phyloP scores from a whole-genome alignment of 2,329 filamentous ascomycete genomes.

The Grosmannia clavigera region DNA sequence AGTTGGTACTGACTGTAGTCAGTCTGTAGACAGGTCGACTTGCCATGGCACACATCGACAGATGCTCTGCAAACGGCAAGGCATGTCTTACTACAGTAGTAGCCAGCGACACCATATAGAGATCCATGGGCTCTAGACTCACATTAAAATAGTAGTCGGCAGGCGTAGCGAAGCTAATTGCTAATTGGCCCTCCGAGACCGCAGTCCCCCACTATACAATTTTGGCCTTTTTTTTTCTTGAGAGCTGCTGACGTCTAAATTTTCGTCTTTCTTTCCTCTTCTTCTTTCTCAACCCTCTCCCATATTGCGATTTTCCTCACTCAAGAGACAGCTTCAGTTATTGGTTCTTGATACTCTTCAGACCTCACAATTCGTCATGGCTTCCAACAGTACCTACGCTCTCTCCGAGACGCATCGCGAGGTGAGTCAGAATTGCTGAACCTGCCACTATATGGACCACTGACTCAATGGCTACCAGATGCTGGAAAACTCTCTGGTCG shows the following conservation, averaged over 20 bases:
- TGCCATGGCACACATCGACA: too few relatives aligned
- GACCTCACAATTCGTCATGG: constrained; percentile 19
- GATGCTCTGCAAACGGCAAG: too few relatives aligned
- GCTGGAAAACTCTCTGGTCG: constrained; percentile 88
- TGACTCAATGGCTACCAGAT: constrained; percentile 41
- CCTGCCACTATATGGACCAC: constrained; percentile 1
- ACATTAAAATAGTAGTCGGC: background rate
- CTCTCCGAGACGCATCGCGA: constrained; percentile 12
- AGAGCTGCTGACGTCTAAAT: background rate
- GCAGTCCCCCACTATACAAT: background rate
- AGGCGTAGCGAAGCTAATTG: background rate
- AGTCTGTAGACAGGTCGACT: too few relatives aligned
- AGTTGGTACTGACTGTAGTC: too few relatives aligned
- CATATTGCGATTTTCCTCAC: background rate
- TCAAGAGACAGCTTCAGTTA: background rate
- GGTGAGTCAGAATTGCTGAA: constrained; percentile 6
- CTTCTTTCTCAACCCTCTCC: background rate
- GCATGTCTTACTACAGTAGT: too few relatives aligned
- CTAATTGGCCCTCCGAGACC: background rate
- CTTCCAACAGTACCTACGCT: constrained; percentile 20
- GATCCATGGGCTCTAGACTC: background rate
- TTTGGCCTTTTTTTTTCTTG: background rate
- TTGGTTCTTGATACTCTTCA: background rate
- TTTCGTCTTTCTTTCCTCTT: background rate
- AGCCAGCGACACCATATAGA: too few relatives aligned